phyloP scores from a whole-genome alignment of 257 asterid species.

The Cinchona pubescens region DNA sequence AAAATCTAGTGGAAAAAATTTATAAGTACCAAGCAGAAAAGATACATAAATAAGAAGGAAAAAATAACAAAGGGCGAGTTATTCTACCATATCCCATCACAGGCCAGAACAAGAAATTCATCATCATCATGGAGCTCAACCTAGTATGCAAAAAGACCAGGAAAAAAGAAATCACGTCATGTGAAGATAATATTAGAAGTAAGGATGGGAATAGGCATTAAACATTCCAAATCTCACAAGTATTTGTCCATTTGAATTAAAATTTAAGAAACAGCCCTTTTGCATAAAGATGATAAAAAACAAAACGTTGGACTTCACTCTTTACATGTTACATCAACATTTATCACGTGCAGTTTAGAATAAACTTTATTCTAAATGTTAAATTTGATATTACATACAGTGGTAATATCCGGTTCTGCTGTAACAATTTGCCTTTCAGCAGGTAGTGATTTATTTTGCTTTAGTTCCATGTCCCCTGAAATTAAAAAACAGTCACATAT shows the following conservation, averaged over 20 bases:
- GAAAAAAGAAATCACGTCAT: conserved; percentile 25
- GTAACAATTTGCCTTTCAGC: conserved; percentile 88
- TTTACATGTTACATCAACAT: conserved; percentile 1
- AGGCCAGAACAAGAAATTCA: conserved; percentile 86
- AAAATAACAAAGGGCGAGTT: conserved; percentile 10
- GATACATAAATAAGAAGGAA: background rate
- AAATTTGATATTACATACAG: conserved; percentile 46
- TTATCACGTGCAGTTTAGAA: background rate
- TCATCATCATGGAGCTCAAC: conserved; percentile 74
- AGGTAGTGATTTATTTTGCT: conserved; percentile 77
- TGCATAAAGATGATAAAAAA: background rate
- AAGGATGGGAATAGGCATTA: background rate
- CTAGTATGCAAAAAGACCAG: conserved; percentile 34
- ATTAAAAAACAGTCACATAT: conserved; percentile 19
- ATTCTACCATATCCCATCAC: conserved; percentile 97
- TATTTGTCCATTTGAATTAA: background rate
- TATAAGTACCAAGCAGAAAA: background rate
- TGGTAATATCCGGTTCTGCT: conserved; percentile 74
- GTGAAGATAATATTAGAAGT: conserved; percentile 6
- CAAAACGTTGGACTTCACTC: background rate
- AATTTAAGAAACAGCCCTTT: background rate
- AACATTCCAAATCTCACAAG: background rate
- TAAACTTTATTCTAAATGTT: background rate
- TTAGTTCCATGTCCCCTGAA: conserved; percentile 89
- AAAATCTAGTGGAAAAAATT: background rate